A percentile compares a stretch with the other conserved stretches of the same genome.
Conservation (phyloP, 2,329 filamentous ascomycete species). For the Colletotrichum scovillei region DNA sequence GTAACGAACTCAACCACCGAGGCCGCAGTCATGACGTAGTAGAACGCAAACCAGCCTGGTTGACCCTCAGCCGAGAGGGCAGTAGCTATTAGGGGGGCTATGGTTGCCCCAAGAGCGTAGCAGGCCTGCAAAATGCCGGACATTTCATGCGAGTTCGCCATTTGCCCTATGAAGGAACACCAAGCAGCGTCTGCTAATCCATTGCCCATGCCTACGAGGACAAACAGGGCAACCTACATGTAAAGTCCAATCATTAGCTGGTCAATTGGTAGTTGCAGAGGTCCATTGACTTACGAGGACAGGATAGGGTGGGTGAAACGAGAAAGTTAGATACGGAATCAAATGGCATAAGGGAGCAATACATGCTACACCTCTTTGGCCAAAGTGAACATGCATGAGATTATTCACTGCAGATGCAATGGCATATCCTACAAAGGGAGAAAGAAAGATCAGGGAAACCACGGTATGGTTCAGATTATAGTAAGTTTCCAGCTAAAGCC, state of each 20-base stretch:
- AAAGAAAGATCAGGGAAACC: constrained; percentile 74
- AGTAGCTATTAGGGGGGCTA: constrained; percentile 77
- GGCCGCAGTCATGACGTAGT: background rate
- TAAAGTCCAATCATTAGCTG: constrained; percentile 45
- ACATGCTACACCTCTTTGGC: constrained; percentile 78
- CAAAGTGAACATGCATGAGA: constrained; percentile 69
- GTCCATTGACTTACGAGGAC: background rate
- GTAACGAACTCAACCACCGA: background rate
- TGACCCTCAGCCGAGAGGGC: constrained; percentile 41
- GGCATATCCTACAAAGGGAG: constrained; percentile 74
- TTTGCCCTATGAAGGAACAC: constrained; percentile 74
- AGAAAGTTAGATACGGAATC: constrained; percentile 71
- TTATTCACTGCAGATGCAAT: constrained; percentile 73
- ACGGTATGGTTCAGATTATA: constrained; percentile 71
- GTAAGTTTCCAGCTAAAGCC: constrained; percentile 65
- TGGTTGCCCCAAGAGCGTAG: constrained; percentile 77
- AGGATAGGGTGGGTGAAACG: constrained; percentile 74
- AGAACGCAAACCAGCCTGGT: background rate
- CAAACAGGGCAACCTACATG: constrained; percentile 71
- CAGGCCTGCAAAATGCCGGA: constrained; percentile 77
- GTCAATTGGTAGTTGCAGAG: background rate
- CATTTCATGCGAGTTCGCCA: constrained; percentile 78
- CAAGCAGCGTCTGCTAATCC: constrained; percentile 72
- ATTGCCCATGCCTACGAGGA: constrained; percentile 77
- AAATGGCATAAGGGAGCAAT: constrained; percentile 72